These are phyloP conservation scores for Phytophthora tubulina DNA, from an alignment of 352 stramenopile genomes.

Conservation along the genomic window DNA sequence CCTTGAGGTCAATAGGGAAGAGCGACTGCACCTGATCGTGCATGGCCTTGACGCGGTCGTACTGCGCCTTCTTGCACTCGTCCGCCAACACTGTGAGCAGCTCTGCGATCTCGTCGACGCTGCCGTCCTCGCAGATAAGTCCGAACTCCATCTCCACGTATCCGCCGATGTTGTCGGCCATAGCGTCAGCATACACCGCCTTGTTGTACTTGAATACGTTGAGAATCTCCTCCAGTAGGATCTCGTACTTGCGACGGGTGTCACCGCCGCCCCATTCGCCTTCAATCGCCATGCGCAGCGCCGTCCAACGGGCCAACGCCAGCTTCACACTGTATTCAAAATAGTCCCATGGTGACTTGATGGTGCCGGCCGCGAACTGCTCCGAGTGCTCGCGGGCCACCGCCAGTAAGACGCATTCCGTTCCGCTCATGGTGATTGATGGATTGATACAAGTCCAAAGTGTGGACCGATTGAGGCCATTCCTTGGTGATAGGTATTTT, in stretches of 20 bases:
- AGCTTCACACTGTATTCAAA: constrained; percentile 89
- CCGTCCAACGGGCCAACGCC: constrained; percentile 80
- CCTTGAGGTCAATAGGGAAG: constrained; percentile 86
- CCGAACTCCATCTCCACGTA: constrained; percentile 85
- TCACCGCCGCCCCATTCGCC: constrained; percentile 87
- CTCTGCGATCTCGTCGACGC: constrained; percentile 74
- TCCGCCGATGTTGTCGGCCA: constrained; percentile 71
- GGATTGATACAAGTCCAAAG: not conserved
- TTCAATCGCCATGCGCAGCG: constrained; percentile 86
- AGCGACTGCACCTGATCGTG: constrained; percentile 79
- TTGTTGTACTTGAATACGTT: constrained; percentile 88
- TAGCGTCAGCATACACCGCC: constrained; percentile 67
- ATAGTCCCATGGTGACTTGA: constrained; percentile 84
- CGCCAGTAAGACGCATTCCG: constrained; percentile 62
- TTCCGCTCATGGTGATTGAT: constrained; percentile 42
- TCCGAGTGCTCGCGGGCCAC: constrained; percentile 66
- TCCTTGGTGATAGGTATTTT: constrained; percentile 20
- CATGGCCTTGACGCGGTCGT: constrained; percentile 70
- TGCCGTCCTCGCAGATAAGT: constrained; percentile 82
- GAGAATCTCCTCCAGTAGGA: constrained; percentile 82
- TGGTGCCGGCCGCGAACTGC: constrained; percentile 57
- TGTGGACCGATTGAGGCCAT: constrained; percentile 26
- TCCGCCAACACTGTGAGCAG: constrained; percentile 73
- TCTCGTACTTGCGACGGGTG: constrained; percentile 84
- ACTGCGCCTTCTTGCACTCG: constrained; percentile 84